Evolutionary conservation across 2,329 filamentous ascomycete genomes (phyloP), one percentile per base, ranked within the genome.

Genomic region (Alternaria alternata): DNA sequence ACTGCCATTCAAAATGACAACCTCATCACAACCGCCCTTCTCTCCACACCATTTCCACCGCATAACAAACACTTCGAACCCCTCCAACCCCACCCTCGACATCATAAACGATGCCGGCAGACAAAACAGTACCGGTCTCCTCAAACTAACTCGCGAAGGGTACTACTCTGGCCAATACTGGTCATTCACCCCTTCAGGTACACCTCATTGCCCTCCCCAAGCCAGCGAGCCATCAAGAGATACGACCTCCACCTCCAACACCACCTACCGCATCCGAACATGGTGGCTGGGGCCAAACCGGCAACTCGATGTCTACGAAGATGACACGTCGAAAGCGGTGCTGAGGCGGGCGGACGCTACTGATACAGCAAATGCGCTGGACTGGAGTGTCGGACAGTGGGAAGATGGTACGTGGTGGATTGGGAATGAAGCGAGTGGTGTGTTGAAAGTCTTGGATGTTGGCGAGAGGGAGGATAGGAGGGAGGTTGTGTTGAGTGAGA

Each of bases 161-260:
- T 61, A 67, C 36, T 66, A 69, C 59, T 58, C 63, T 11, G 67
- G 70, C n/a, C 70, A 75, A 44, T 57, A 55, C 58, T 73, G 67
- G 71, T 69, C 74, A 44, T 60, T 72, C 51, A 64, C 62, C 8
- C 46, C 20, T 49, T 20, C 36, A 39, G 7, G 7, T 3, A 16
- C 36, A 5, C 8, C n/a, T 18, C 4, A 20, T 39, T 18, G n/a
- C n/a, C 36, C 36, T n/a, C n/a, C 36, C 36, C 36, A 39, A n/a
- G 9, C 7, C 7, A 39, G 36, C 36, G 36, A 39, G n/a, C 8
- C 7, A 11, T 7, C 7, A 7, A 18, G 7, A 2, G 36, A 39
- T 39, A 39, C 62, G n/a, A 64, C 66, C 22, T 52, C 28, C 5
- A 60, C 66, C 59, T 14, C 16, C 5, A 66, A 59, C 8, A 63